Conservation (phyloP, 2,329 filamentous ascomycete genomes). For the Mariannaea sp. region DNA sequence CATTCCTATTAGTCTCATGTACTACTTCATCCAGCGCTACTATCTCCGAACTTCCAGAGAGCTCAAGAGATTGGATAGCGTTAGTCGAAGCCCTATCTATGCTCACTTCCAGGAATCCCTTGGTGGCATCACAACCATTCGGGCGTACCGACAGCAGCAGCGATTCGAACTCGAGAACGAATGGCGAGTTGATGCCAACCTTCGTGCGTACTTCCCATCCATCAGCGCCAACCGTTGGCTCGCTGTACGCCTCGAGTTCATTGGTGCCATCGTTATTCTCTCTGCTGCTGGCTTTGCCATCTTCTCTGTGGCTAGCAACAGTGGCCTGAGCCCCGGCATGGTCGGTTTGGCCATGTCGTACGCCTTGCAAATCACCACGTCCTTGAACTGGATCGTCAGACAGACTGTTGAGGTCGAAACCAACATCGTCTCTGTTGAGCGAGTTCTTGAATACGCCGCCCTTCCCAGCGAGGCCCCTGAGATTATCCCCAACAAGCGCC, state of each 20-base stretch:
- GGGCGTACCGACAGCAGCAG: constrained; percentile 87
- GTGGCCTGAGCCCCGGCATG: constrained; percentile 68
- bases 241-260: constrained; percentile 91
- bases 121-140: constrained; percentile 91
- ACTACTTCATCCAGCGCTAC: constrained; percentile 94
- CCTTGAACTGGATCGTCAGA: constrained; percentile 97
- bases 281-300: constrained; percentile 82
- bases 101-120: constrained; percentile 98
- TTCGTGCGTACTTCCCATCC: constrained; percentile 93
- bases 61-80: constrained; percentile 92
- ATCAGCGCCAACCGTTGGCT: constrained; percentile 95
- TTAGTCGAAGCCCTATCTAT: constrained; percentile 94
- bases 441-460: constrained; percentile 91
- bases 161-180: constrained; percentile 93
- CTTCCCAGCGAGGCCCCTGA: constrained; percentile 94
- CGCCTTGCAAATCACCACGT: constrained; percentile 94
- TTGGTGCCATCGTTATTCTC: constrained; percentile 92
- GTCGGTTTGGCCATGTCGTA: constrained; percentile 97
- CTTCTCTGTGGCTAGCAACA: constrained; percentile 74
- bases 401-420: constrained; percentile 99
- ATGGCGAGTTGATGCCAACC: constrained; percentile 94
- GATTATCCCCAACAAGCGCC: constrained; percentile 84
- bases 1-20: constrained; percentile 77
- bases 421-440: constrained; percentile 99
- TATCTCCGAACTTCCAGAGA: constrained; percentile 96